Base-by-base conservation (phyloP, 306 rosid genomes). In the Nissolia schottii region DNA sequence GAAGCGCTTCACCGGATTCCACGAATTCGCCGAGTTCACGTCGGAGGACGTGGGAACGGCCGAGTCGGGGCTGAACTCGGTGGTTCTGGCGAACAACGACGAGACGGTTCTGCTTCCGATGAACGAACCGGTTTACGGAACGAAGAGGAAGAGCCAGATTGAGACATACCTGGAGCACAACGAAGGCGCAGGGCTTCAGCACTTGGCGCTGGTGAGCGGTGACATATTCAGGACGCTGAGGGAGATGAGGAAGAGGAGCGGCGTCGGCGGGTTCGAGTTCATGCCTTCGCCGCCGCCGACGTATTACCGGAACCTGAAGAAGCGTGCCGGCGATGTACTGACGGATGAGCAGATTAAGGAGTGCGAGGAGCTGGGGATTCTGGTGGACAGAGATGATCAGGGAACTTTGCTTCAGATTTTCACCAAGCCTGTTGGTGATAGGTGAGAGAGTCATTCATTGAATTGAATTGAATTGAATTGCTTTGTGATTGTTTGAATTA, bases 271-370 rank as follows among this genome's bases (percentile, higher is more conserved):
- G 0, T 94, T 94, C 37, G 96, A 94, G 54, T 94, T 94, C 79
- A 89, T 94, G 97, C 97, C 97, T 28, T 54, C 95, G 5, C 97
- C 99, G 27, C 97, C 99, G 6, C 96, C 96, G 0, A 91, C 99
- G 0, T 91, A 94, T 67, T 94, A 87, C 75, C 32, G 61, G 65
- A 89, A 94, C 14, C 35, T 89, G 68, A 88, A 90, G 87, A 85
- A 79, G 0, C 83, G 97, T 29, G 96, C 49, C 1, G 89, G 86
- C 0, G 90, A 94, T 73, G 93, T 91, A 7, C 67, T 94, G 86
- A 87, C 74, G 0, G 88, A 86, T 69, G 88, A 87, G 1, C 90
- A 91, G 87, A 89, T 94, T 6, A 82, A 83, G 78, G 82, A 83
- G 46, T 94, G 99, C 58, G 92, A 94, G 58, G 89, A 94, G 41